Evolutionary conservation across 495 filamentous ascomycete genomes (phyloP).

Genomic region (Penicillium waksmanii): DNA sequence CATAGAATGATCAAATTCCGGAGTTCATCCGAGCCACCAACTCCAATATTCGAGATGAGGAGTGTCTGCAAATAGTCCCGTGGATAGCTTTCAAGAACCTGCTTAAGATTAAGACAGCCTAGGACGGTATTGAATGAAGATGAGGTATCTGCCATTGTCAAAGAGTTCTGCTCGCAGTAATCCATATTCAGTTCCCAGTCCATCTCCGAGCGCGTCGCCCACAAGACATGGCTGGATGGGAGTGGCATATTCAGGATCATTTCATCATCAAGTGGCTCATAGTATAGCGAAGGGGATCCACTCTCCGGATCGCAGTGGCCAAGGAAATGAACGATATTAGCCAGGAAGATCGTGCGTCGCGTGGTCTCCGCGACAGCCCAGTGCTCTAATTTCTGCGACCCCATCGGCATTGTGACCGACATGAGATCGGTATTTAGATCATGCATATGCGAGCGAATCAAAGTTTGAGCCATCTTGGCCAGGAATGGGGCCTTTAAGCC

Average conservation of each 20-base stretch:
- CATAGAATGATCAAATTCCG: slow-evolving; percentile 14
- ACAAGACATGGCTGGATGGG: slow-evolving; percentile 16
- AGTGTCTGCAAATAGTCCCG: slow-evolving; percentile 6
- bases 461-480: slow-evolving; percentile 18
- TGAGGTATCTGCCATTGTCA: not conserved
- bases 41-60: slow-evolving; percentile 1
- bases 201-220: slow-evolving; percentile 11
- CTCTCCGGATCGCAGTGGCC: slow-evolving; percentile 10
- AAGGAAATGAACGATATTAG: slow-evolving; percentile 19
- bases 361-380: slow-evolving; percentile 20
- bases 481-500: slow-evolving; percentile 17
- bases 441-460: slow-evolving; percentile 12
- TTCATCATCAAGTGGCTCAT: slow-evolving; percentile 23
- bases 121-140: not conserved
- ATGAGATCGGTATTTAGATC: not conserved
- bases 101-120: slow-evolving; percentile 7
- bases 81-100: slow-evolving; percentile 3
- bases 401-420: not conserved
- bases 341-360: slow-evolving; percentile 22
- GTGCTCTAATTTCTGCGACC: not conserved
- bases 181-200: slow-evolving; percentile 12
- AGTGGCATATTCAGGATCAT: slow-evolving; percentile 18
- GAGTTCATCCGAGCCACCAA: slow-evolving; percentile 16
- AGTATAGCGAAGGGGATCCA: slow-evolving; percentile 12
- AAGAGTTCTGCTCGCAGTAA: not conserved